Base-by-base conservation (phyloP, 306 rosid genomes). In the Purshia tridentata region DNA sequence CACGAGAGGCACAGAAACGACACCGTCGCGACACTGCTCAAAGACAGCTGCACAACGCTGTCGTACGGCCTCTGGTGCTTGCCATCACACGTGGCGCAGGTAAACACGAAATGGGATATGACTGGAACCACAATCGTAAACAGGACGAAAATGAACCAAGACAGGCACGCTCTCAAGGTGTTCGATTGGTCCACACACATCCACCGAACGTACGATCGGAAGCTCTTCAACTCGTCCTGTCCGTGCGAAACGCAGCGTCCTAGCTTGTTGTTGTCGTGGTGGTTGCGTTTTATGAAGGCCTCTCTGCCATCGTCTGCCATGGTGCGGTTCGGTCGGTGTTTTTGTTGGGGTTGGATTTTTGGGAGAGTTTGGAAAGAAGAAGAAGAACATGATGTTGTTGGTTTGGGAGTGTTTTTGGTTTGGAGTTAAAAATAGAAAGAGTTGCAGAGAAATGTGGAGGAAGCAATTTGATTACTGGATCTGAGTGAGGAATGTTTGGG, bases 161-260 rank as follows among this genome's bases (percentile, higher is more conserved):
- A 94, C 0, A 94, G 82, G 0, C 84, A 54, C 15, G 91, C 84
- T 13, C 84, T 83, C 85, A 86, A 60, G 9, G 40, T 2, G 67
- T 73, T 82, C 1, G 99, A 94, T 70, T 94, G 99, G 74, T 94
- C 99, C 0, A 91, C 95, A 77, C 99, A 91, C 91, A 94, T 89
- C 97, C 97, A 91, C 3, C 86, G 90, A 1, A 94, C 88, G 66
- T 86, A 91, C 2, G 86, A 85, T 23, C 96, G 82, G 88, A 94
- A 94, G 77, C 78, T 85, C 39, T 72, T 84, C 29, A 94, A 69
- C 81, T 94, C 99, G 49, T 94, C 97, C 20, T 84, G 77, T 39
- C 80, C 84, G 81, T 88, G 76, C 0, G 96, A 91, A 0, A 63
- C 59, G 65, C 80, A 47, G 2, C 96, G 95, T 61, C 15, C 45